Base-by-base conservation (phyloP, 352 stramenopile species). In the Phytopythium oedochilum region DNA sequence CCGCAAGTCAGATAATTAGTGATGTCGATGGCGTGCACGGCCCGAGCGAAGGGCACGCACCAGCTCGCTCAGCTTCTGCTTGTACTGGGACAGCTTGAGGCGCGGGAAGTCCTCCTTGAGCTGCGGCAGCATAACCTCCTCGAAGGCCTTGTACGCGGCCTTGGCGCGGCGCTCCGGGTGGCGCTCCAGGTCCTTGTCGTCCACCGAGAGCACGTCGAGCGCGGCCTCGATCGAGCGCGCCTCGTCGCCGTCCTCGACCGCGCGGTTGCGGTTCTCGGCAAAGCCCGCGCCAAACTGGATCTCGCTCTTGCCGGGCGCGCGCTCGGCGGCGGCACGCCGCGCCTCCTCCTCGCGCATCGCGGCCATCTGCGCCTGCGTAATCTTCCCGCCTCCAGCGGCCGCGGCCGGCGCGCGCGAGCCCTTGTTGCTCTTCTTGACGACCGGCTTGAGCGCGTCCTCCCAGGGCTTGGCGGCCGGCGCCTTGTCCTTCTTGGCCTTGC, bases 31-130 rank as follows among this genome's bases (percentile, higher is more conserved):
- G 69, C 25, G 17, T 20, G 17, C 8, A 60, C 17, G 53, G 34
- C 31, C 42, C 40, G 39, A 32, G 28, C 42, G 14, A 58, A 18
- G 2, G 7, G 0, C 9, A 29, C 72, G 68, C 70, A 90, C 80
- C 76, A 85, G 63, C 54, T 92, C 81, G 51, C 77, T 88, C 39
- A 92, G 70, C 42, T 76, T 75, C 35, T 92, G 74, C 62, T 92
- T 92, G 69, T 92, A 92, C 69, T 92, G 81, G 28, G 81, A 92
- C 5, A 92, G 54, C 66, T 92, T 92, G 44, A 92, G 61, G 1
- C 81, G 74, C 6, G 78, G 81, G 61, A 70, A 92, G 44, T 92
- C 81, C 53, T 81, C 65, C 53, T 73, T 81, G 48, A 92, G 55
- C 62, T 89, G 64, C 10, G 76, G 78, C 66, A 92, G 53, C 73